Evolutionary conservation across 768 basidiomycete genomes (phyloP).

Genomic region (Kwoniella sp.): DNA sequence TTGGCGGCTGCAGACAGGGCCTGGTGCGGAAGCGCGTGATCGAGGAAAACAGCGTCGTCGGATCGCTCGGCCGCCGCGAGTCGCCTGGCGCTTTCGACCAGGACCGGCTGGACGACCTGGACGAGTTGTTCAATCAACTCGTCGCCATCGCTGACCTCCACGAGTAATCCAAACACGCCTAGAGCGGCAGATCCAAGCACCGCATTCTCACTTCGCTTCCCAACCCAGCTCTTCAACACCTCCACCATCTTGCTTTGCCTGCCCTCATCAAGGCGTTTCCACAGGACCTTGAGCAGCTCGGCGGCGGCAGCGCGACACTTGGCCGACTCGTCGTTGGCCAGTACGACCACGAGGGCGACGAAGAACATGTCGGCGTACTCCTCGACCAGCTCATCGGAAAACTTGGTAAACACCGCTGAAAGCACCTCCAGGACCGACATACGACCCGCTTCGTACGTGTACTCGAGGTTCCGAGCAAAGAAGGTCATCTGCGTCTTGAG

Average conservation of each 20-base stretch:
- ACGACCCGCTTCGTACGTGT: constrained; percentile 82
- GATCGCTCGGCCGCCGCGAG: constrained; percentile 55
- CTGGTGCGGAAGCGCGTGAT: constrained; percentile 83
- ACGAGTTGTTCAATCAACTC: constrained; percentile 10
- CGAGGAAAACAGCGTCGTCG: constrained; percentile 54
- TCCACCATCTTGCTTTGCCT: constrained; percentile 59
- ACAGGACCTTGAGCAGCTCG: constrained; percentile 71
- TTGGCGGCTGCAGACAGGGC: constrained; percentile 65
- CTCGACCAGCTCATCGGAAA: constrained; percentile 60
- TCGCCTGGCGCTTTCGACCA: constrained; percentile 48
- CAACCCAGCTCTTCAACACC: constrained; percentile 73
- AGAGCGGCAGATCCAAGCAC: constrained; percentile 68
- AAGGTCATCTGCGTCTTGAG: constrained; percentile 83
- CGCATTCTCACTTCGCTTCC: constrained; percentile 58
- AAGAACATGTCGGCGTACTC: constrained; percentile 88
- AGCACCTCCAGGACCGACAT: constrained; percentile 91
- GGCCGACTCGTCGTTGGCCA: constrained; percentile 89
- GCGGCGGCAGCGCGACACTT: constrained; percentile 86
- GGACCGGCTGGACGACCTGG: constrained; percentile 47
- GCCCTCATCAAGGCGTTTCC: constrained; percentile 63
- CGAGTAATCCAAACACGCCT: constrained; percentile 75
- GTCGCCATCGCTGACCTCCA: constrained; percentile 42
- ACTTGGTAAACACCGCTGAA: constrained; percentile 76
- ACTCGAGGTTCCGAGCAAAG: constrained; percentile 85
- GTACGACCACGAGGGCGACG: constrained; percentile 81